Evolutionary conservation across 2,329 filamentous ascomycete genomes (phyloP).

Genomic region (Thelonectria blattea): DNA sequence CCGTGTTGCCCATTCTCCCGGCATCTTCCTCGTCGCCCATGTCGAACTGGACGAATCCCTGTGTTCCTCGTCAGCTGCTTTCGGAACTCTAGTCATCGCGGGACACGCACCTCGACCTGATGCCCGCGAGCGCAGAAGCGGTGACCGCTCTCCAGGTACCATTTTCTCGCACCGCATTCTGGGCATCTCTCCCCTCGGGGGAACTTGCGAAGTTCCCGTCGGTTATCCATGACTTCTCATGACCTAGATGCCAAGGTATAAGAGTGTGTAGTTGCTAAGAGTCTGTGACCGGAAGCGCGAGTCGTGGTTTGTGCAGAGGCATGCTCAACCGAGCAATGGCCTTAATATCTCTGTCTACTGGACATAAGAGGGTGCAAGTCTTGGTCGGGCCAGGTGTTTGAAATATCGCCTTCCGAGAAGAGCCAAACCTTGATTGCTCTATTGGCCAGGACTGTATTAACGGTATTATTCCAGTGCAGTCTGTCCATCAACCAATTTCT

Average conservation of each 20-base stretch:
- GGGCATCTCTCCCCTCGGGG: constrained; percentile 61
- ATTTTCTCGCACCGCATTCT: constrained; percentile 73
- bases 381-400: neutral
- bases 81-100: neutral
- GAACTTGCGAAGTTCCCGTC: constrained; percentile 56
- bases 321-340: neutral
- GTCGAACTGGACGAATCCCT: constrained; percentile 63
- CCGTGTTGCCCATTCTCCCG: constrained; percentile 61
- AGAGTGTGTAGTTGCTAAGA: neutral
- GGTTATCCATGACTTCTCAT: constrained; percentile 45
- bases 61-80: constrained; percentile 1
- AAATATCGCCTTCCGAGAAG: too few relatives aligned
- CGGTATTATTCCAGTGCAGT: too few relatives aligned
- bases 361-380: neutral
- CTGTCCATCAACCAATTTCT: too few relatives aligned
- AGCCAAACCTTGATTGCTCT: too few relatives aligned
- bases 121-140: constrained; percentile 84
- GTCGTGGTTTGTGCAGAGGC: neutral
- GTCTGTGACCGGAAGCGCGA: neutral
- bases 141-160: constrained; percentile 76
- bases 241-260: neutral
- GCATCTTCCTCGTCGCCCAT: constrained; percentile 74
- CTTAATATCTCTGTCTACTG: neutral
- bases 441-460: too few relatives aligned
- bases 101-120: constrained; percentile 68